A percentile compares a stretch with the other conserved stretches of the same genome.
Conservation (phyloP, 179 eudicot genomes). For the Gypsophila paniculata region DNA sequence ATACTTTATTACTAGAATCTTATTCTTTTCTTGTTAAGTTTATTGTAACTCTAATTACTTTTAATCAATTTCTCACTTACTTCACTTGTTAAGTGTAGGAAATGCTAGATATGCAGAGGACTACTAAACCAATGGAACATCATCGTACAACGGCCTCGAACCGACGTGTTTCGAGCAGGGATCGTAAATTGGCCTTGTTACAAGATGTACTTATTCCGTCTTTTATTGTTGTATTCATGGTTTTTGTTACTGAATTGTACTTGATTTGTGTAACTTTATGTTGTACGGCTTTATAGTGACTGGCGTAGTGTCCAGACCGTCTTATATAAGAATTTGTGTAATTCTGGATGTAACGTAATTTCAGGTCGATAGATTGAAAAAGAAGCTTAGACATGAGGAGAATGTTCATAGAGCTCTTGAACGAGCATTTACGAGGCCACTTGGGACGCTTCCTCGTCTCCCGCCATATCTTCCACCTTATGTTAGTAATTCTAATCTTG, state of each 20-base stretch:
- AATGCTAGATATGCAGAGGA: constrained; percentile 44
- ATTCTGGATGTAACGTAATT: constrained; percentile 2
- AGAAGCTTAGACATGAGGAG: constrained; percentile 84
- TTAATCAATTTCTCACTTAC: background rate
- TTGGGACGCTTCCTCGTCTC: constrained; percentile 57
- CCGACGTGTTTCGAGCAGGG: constrained; percentile 41
- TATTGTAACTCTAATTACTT: constrained; percentile 18
- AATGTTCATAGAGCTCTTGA: constrained; percentile 78
- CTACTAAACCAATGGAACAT: constrained; percentile 37
- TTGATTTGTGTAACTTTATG: background rate
- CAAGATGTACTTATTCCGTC: constrained; percentile 52
- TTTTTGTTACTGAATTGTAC: no score
- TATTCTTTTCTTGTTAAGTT: constrained; percentile 41
- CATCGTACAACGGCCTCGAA: constrained; percentile 39
- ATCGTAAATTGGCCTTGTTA: constrained; percentile 57
- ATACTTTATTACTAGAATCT: constrained; percentile 20
- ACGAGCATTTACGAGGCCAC: constrained; percentile 79
- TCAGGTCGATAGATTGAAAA: constrained; percentile 84
- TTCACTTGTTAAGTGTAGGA: constrained; percentile 26
- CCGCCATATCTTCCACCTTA: constrained; percentile 48
- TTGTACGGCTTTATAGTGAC: background rate
- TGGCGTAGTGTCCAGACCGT: background rate
- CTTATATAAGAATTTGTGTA: no score
- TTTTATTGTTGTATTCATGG: background rate
- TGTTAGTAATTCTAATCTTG: constrained; percentile 20